A percentile compares a stretch with the other conserved stretches of the same genome.
phyloP scores from a whole-genome alignment of 495 filamentous ascomycete species.

The Geopyxis carbonaria region DNA sequence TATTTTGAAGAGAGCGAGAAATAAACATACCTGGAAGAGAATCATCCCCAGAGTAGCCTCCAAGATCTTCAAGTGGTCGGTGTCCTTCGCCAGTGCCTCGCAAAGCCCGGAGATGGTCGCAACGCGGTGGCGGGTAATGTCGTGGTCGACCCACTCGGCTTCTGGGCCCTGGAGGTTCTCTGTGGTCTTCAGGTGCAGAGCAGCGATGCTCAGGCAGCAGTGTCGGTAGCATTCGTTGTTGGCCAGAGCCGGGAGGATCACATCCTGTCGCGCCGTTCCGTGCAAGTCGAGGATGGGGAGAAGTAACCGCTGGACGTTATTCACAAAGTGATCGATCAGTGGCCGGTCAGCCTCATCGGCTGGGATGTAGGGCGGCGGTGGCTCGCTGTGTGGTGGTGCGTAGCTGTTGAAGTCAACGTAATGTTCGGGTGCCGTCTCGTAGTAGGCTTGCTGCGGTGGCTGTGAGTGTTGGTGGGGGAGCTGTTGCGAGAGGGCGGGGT shows the following conservation, averaged over 20 bases:
- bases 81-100: constrained; percentile 61
- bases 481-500: too few species aligned
- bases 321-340: constrained; percentile 80
- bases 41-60: constrained; percentile 94
- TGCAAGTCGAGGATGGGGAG: constrained; percentile 84
- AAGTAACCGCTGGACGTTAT: constrained; percentile 69
- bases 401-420: constrained; percentile 59
- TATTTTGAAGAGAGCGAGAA: background rate
- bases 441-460: background rate
- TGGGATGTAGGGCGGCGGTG: constrained; percentile 35
- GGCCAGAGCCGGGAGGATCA: constrained; percentile 70
- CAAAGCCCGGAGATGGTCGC: constrained; percentile 76
- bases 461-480: too few species aligned
- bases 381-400: constrained; percentile 39
- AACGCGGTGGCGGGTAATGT: constrained; percentile 86
- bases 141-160: constrained; percentile 70
- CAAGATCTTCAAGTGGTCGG: constrained; percentile 70
- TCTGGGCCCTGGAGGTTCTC: constrained; percentile 35
- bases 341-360: constrained; percentile 79
- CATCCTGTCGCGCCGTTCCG: constrained; percentile 54
- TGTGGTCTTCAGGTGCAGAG: constrained; percentile 82
- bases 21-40: constrained; percentile 52
- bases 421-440: constrained; percentile 23
- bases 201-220: constrained; percentile 87
- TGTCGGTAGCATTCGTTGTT: constrained; percentile 87